Evolutionary conservation across 2,329 filamentous ascomycete genomes (phyloP).

Genomic region (Meredithiella fracta): DNA sequence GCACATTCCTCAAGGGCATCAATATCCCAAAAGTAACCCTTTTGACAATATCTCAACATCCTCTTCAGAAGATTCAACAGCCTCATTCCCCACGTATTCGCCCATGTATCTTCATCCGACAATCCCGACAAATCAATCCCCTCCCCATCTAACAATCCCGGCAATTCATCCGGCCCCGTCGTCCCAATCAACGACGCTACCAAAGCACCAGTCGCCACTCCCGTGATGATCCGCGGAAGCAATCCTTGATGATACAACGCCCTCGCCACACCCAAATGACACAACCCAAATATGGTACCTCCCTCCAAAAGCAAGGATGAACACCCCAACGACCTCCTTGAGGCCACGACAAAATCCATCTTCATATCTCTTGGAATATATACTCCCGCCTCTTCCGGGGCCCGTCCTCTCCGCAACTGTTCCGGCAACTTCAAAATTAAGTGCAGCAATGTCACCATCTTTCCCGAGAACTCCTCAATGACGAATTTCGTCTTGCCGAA

Average conservation of each 20-base stretch:
- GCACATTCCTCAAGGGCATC: slow-evolving; percentile 71
- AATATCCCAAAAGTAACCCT: slow-evolving; percentile 74
- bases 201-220: slow-evolving; percentile 76
- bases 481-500: slow-evolving; percentile 80
- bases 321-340: slow-evolving; percentile 72
- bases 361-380: slow-evolving; percentile 45
- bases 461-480: slow-evolving; percentile 79
- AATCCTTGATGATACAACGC: slow-evolving; percentile 66
- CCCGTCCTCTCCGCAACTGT: slow-evolving; percentile 30
- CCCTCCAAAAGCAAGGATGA: slow-evolving; percentile 77
- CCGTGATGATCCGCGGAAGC: slow-evolving; percentile 77
- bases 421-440: slow-evolving; percentile 46
- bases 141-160: slow-evolving; percentile 58
- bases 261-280: slow-evolving; percentile 80
- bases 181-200: slow-evolving; percentile 79
- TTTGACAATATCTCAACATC: slow-evolving; percentile 48
- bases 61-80: slow-evolving; percentile 45
- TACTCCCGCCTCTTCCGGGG: slow-evolving; percentile 19
- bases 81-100: slow-evolving; percentile 6
- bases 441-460: slow-evolving; percentile 65
- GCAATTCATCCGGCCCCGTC: slow-evolving; percentile 71
- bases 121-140: slow-evolving; percentile 75
- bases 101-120: slow-evolving; percentile 23
- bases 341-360: slow-evolving; percentile 72
- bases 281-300: slow-evolving; percentile 79